Evolutionary conservation across 345 rosid species (phyloP), one percentile per base, ranked within the genome.

Genomic region (Tarenaya hassleriana): DNA sequence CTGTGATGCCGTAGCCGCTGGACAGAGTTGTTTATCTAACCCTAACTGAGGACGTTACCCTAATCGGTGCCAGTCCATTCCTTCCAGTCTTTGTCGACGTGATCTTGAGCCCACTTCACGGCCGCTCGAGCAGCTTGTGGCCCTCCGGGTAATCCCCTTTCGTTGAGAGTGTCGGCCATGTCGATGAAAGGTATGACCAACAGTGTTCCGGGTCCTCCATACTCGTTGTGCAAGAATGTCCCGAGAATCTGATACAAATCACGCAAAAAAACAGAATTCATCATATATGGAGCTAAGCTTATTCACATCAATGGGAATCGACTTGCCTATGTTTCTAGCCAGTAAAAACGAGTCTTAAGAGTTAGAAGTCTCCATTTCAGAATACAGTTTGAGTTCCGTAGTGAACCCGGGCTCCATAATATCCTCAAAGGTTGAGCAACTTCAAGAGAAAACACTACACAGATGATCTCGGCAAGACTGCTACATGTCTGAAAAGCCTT

Each of bases 201-300:
- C 51, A 91, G 84, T 16, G 96, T 91, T 39, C 95, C 98, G 32
- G 98, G 95, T 64, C 98, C 96, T 44, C 96, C 95, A 50, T 87
- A 87, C 57, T 91, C 95, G 0, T 76, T 45, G 13, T 75, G 92
- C 61, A 91, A 61, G 76, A 91, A 87, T 13, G 86, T 79, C 54
- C 58, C 69, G 34, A 87, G 77, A 45, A 91, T 84, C 96, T 91
- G 79, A 47, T 38, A 14, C 51, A 27, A 72, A 69, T 21, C 57
- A 54, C 12, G 6, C 56, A 21, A 17, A 64, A 5, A 31, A 5
- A 47, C 41, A 37, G 41, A 10, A 37, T 10, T 13, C 11, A 37
- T n/a, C n/a, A n/a, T n/a, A n/a, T n/a, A n/a, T n/a, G n/a, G n/a
- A n/a, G n/a, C n/a, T n/a, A 52, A 32, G 24, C 20, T 1, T 16